phyloP scores from a whole-genome alignment of 305 asterid species.

The Lippia alba region DNA sequence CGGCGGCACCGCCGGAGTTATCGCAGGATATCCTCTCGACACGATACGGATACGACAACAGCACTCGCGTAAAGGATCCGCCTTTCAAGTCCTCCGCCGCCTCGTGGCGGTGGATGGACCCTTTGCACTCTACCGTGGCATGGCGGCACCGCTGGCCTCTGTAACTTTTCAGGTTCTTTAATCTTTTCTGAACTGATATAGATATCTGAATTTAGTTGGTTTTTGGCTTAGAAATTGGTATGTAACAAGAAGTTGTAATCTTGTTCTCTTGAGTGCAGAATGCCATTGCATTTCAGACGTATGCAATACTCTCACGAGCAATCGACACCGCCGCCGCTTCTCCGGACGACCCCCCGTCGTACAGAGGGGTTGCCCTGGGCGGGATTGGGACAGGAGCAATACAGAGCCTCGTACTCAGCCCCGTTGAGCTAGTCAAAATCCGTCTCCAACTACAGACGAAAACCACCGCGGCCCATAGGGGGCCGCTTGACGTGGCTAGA shows the following conservation, averaged over 20 bases:
- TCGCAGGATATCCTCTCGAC: slow-evolving; percentile 88
- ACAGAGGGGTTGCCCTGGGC: slow-evolving; percentile 72
- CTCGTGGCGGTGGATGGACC: slow-evolving; percentile 66
- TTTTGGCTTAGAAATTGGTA: neutral
- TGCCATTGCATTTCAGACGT: slow-evolving; percentile 86
- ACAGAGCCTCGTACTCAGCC: slow-evolving; percentile 84
- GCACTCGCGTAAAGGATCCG: slow-evolving; percentile 57
- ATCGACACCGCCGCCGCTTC: slow-evolving; percentile 42
- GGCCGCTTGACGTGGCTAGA: slow-evolving; percentile 63
- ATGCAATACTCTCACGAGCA: slow-evolving; percentile 69
- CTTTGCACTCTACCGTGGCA: slow-evolving; percentile 79
- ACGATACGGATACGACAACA: slow-evolving; percentile 84
- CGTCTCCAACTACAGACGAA: slow-evolving; percentile 73
- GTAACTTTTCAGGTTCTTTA: slow-evolving; percentile 79
- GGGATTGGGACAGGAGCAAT: slow-evolving; percentile 92
- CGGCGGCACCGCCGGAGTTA: slow-evolving; percentile 86
- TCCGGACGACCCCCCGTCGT: slow-evolving; percentile 68
- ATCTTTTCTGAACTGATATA: neutral
- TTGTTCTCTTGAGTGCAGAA: slow-evolving; percentile 57
- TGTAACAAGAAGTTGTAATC: neutral
- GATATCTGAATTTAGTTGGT: neutral
- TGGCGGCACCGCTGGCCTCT: slow-evolving; percentile 90
- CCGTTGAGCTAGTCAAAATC: slow-evolving; percentile 87
- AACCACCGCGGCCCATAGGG: slow-evolving; percentile 33
- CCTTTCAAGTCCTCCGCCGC: slow-evolving; percentile 65